A percentile compares a stretch with the other conserved stretches of the same genome.
Conservation (phyloP, 139 green algal genomes). For the Microglena sp. region DNA sequence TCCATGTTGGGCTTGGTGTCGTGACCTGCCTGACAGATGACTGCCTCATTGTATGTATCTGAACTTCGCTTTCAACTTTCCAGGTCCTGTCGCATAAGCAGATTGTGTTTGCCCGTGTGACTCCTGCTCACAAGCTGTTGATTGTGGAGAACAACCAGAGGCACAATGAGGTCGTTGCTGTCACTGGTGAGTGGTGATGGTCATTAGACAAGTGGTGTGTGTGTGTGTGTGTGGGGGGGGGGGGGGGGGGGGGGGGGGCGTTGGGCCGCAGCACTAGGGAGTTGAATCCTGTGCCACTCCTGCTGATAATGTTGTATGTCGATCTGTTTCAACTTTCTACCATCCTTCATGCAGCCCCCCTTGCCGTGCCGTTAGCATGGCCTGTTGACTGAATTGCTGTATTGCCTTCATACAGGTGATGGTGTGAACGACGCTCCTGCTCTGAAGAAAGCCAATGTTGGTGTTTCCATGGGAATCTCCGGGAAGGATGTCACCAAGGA, state of each 20-base stretch:
- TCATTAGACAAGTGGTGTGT: no score
- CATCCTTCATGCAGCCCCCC: neutral
- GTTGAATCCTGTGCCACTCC: neutral
- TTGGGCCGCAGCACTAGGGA: no score
- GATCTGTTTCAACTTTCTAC: neutral
- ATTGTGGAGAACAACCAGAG: conserved; percentile 58
- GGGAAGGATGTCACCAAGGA: conserved; percentile 54
- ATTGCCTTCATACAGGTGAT: conserved; percentile 30
- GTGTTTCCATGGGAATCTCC: conserved; percentile 69
- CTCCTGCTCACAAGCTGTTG: conserved; percentile 57
- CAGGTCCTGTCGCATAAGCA: neutral
- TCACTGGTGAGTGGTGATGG: neutral
- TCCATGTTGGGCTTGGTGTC: no score
- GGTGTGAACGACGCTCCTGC: conserved; percentile 75
- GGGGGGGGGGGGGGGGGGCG: no score
- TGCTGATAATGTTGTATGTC: neutral
- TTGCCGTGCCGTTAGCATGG: neutral
- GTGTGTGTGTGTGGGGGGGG: no score
- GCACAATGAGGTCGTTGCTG: conserved; percentile 30
- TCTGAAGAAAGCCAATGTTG: conserved; percentile 66
- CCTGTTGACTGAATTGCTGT: neutral
- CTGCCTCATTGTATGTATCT: no score
- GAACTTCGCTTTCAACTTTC: no score
- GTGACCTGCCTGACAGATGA: no score
- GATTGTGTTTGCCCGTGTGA: conserved; percentile 55